These are phyloP conservation scores for Didymosphaeria variabile DNA, from an alignment of 2,329 filamentous ascomycete species.

Conservation along the genomic window DNA sequence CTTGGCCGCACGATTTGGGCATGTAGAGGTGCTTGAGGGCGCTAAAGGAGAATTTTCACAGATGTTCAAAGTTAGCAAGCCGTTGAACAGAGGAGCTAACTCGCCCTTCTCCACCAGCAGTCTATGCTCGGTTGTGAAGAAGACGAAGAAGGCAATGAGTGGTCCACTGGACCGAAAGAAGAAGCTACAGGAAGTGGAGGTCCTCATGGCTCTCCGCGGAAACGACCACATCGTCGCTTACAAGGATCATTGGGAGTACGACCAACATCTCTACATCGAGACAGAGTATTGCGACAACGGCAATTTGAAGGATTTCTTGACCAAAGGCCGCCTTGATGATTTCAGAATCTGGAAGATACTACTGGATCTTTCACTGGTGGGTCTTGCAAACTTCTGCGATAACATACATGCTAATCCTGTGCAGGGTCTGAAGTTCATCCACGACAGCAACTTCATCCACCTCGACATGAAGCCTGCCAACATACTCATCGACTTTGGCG, in stretches of 20 bases:
- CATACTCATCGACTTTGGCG: conserved; percentile 82
- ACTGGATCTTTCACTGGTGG: conserved; percentile 82
- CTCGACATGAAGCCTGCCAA: conserved; percentile 88
- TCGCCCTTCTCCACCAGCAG: conserved; percentile 36
- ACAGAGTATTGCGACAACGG: conserved; percentile 97
- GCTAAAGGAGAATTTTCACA: conserved; percentile 93
- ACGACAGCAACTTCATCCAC: conserved; percentile 85
- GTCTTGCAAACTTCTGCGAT: conserved; percentile 44
- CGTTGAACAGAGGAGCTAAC: conserved; percentile 46
- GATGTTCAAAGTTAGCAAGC: conserved; percentile 80
- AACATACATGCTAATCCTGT: conserved; percentile 33
- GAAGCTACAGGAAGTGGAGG: conserved; percentile 84
- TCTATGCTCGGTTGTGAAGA: conserved; percentile 89
- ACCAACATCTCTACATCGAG: conserved; percentile 90
- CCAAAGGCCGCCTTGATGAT: conserved; percentile 86
- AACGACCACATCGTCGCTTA: conserved; percentile 88
- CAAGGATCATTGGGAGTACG: conserved; percentile 86
- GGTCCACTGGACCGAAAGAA: conserved; percentile 82
- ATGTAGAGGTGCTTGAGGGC: conserved; percentile 72
- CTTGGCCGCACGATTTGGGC: conserved; percentile 78
- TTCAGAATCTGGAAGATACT: conserved; percentile 99
- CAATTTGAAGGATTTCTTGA: conserved; percentile 86
- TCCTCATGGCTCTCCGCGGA: conserved; percentile 78
- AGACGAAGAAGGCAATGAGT: conserved; percentile 80
- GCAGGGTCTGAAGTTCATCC: conserved; percentile 88